phyloP scores from a whole-genome alignment of 2,329 filamentous ascomycete genomes.

The Pseudogymnoascus pannorum region DNA sequence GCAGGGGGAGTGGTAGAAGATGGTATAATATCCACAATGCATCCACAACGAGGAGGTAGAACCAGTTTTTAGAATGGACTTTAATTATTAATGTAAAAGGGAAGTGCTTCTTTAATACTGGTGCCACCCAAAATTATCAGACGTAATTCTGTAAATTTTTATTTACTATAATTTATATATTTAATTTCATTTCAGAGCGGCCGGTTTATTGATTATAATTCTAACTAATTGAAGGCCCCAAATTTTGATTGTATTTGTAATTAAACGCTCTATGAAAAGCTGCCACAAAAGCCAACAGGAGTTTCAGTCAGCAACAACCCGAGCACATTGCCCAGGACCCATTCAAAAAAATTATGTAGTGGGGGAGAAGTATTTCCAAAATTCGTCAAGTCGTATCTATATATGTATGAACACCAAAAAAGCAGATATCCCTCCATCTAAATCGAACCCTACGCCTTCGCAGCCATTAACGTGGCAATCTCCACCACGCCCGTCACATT shows the following conservation, averaged over 20 bases:
- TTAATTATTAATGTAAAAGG: neutral
- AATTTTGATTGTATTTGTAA: too few relatives aligned
- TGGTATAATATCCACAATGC: neutral
- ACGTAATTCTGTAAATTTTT: too few relatives aligned
- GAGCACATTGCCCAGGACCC: neutral
- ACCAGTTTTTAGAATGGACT: neutral
- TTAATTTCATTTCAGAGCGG: too few relatives aligned
- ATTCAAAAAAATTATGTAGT: neutral
- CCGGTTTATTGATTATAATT: too few relatives aligned
- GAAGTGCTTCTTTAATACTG: neutral
- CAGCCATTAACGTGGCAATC: slow-evolving; percentile 26
- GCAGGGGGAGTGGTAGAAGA: neutral
- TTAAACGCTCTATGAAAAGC: too few relatives aligned
- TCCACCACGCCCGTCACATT: slow-evolving; percentile 45
- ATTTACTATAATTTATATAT: too few relatives aligned
- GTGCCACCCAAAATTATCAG: neutral
- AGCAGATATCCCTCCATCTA: neutral
- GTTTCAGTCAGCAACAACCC: neutral
- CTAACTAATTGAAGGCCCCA: too few relatives aligned
- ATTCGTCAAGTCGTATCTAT: neutral
- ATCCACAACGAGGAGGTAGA: neutral
- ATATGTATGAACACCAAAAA: neutral
- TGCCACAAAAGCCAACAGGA: neutral
- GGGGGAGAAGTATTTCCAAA: slow-evolving; percentile 2
- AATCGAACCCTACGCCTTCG: neutral